Evolutionary conservation across 768 basidiomycete species (phyloP), one percentile per base, ranked within the genome.

Genomic region (Podaxis carcinomalis): DNA sequence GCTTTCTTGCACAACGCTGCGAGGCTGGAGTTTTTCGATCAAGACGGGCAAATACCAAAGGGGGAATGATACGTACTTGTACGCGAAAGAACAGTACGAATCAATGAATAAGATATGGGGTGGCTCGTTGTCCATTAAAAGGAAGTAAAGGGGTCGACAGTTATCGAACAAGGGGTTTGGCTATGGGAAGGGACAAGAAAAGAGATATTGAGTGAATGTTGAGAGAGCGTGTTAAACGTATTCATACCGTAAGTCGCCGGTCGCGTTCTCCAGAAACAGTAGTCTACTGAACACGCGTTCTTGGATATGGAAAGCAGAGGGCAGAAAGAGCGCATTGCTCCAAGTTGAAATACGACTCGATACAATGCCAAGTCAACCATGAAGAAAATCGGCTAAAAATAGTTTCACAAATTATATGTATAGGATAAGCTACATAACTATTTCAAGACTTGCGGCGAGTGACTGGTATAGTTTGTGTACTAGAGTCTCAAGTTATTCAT

Each of bases 71-170:
- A 78, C 88, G 61, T 58, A 92, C 91, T 93, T 93, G 83, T 83
- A 83, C n/a, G 92, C 90, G 72, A 93, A 93, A 1, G 91, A 92
- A 71, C 93, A 92, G 65, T 93, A 92, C 0, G 91, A 93, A 69
- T 92, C 92, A 32, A 93, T 78, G 50, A 93, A 77, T 32, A 93
- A 78, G 51, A 93, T 76, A 56, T 82, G 78, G 49, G 84, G 84
- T 16, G 66, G 66, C 57, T 73, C 71, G 44, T 74, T 63, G 49
- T 73, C 69, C 77, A 79, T 79, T 27, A 62, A 49, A 52, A 46
- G 53, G 47, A 4, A 14, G 47, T 3, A 23, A 49, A 49, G 21
- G 47, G 3, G 19, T 9, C n/a, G 5, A 44, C 42, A 44, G n/a
- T 32, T 32, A 32, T 32, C 32, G 32, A 32, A 2, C 9, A 32